These are phyloP conservation scores for Metschnikowia picachoensis DNA, from an alignment of 805 yeast species.

Conservation along the genomic window DNA sequence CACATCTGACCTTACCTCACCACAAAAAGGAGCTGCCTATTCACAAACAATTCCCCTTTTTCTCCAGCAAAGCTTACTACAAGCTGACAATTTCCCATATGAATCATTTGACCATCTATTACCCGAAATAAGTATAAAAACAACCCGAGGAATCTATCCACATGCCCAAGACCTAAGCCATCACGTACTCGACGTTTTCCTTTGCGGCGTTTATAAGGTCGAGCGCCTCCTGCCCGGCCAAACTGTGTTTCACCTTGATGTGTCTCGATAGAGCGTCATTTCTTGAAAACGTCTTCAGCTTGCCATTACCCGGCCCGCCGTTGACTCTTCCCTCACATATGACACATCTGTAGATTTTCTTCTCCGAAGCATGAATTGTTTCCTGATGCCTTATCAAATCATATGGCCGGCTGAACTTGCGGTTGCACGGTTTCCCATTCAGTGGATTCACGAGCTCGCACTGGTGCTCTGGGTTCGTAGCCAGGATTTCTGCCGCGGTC, in stretches of 20 bases:
- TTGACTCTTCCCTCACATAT: constrained; percentile 44
- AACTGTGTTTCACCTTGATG: constrained; percentile 78
- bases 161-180: constrained; percentile 1
- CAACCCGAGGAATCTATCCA: background rate
- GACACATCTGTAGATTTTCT: constrained; percentile 44
- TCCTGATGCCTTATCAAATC: constrained; percentile 46
- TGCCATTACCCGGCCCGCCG: constrained; percentile 50
- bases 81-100: too few relatives aligned
- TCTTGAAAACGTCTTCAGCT: constrained; percentile 43
- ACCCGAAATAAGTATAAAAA: background rate
- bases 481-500: constrained; percentile 32
- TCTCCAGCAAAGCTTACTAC: too few relatives aligned
- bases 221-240: constrained; percentile 61
- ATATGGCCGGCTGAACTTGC: constrained; percentile 74
- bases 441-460: constrained; percentile 59
- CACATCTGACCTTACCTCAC: too few relatives aligned
- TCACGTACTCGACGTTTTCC: constrained; percentile 65
- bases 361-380: constrained; percentile 45
- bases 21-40: too few relatives aligned
- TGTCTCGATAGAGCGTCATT: constrained; percentile 46
- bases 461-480: constrained; percentile 43
- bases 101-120: too few relatives aligned
- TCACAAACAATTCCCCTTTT: too few relatives aligned
- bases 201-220: constrained; percentile 72
- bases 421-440: constrained; percentile 62